A percentile compares a stretch with the other conserved stretches of the same genome.
phyloP scores from a whole-genome alignment of 768 basidiomycete species.

The Dioszegia aurantiaca region DNA sequence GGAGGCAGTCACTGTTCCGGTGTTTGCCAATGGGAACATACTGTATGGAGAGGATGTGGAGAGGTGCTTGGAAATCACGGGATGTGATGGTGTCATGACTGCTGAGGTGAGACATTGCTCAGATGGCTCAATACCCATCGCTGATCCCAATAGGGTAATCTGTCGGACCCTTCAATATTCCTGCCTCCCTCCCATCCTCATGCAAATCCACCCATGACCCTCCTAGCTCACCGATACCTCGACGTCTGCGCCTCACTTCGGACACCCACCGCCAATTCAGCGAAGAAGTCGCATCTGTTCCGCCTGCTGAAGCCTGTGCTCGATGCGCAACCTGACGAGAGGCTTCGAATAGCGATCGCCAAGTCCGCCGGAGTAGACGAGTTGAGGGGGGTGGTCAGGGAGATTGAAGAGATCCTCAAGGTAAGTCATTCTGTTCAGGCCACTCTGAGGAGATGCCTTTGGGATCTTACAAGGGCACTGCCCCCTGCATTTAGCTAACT shows the following conservation, averaged over 20 bases:
- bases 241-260: conserved; percentile 68
- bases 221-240: conserved; percentile 82
- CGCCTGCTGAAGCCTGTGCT: conserved; percentile 82
- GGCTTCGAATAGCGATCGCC: conserved; percentile 70
- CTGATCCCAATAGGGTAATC: conserved; percentile 61
- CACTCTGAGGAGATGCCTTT: too few relatives aligned
- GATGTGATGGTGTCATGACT: conserved; percentile 88
- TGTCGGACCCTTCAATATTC: conserved; percentile 86
- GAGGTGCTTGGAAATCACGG: conserved; percentile 74
- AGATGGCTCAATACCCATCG: background rate
- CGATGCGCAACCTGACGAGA: conserved; percentile 60
- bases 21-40: conserved; percentile 96
- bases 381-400: conserved; percentile 61
- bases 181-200: conserved; percentile 41
- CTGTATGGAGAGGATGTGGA: conserved; percentile 80
- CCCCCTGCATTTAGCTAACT: background rate
- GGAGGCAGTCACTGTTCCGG: conserved; percentile 77
- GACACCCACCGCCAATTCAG: conserved; percentile 69
- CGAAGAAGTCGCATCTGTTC: conserved; percentile 89
- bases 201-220: conserved; percentile 50
- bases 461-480: too few relatives aligned
- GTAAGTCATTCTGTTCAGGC: too few relatives aligned
- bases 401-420: conserved; percentile 64
- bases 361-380: conserved; percentile 51
- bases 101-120: conserved; percentile 58